Evolutionary conservation across 2,329 filamentous ascomycete genomes (phyloP).

Genomic region (Mollisiaceae sp.): DNA sequence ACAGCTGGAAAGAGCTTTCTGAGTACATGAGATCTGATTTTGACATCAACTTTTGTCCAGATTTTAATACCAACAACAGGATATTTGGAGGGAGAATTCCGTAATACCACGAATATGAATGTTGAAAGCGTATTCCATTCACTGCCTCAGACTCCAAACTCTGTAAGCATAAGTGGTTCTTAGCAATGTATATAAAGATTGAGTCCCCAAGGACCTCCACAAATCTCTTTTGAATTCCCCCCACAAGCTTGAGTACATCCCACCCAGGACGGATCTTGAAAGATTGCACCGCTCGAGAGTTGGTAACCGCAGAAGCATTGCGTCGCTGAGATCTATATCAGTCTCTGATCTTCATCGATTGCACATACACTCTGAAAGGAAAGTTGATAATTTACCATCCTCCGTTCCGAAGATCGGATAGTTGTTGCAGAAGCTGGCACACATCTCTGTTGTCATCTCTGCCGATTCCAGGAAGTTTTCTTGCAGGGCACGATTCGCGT

Average conservation of each 20-base stretch:
- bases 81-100: no score
- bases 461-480: background rate
- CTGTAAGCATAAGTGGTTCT: background rate
- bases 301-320: slow-evolving; percentile 3
- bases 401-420: slow-evolving; percentile 9
- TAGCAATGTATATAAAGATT: slow-evolving; percentile 4
- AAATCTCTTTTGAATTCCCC: background rate
- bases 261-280: background rate
- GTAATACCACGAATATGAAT: no score
- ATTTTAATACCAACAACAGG: no score
- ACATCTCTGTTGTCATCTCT: background rate
- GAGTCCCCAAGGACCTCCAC: slow-evolving; percentile 6
- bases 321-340: background rate
- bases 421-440: background rate
- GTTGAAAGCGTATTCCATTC: background rate
- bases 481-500: slow-evolving; percentile 4
- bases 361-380: no score
- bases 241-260: background rate
- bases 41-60: no score
- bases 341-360: no score
- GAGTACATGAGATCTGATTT: no score
- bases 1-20: no score
- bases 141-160: background rate
- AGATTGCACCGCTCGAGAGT: background rate
- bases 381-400: background rate